These are phyloP conservation scores for Fraxinus excelsior DNA, from an alignment of 257 asterid genomes.

Conservation along the genomic window DNA sequence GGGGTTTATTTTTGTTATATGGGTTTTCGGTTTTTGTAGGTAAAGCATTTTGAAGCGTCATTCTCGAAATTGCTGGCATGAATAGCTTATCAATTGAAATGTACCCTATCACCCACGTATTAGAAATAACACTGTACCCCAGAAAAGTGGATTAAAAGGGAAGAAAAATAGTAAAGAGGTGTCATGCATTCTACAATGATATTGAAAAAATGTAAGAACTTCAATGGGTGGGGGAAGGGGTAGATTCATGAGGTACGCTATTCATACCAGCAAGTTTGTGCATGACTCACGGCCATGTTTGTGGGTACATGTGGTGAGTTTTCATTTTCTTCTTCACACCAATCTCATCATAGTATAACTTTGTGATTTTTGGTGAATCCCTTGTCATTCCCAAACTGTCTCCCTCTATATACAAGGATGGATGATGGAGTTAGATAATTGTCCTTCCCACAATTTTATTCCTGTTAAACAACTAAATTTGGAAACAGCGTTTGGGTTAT, in stretches of 20 bases:
- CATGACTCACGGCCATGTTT: background rate
- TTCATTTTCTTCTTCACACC: background rate
- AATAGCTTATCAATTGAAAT: background rate
- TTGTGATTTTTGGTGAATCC: background rate
- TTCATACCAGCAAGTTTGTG: background rate
- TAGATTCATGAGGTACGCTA: background rate
- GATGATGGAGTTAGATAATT: background rate
- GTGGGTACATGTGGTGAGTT: background rate
- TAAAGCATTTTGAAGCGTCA: slow-evolving; percentile 81
- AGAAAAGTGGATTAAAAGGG: background rate
- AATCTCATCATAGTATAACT: background rate
- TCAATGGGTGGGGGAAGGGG: background rate
- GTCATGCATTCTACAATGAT: background rate
- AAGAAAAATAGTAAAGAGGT: background rate
- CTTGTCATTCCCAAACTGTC: background rate
- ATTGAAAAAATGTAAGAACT: background rate
- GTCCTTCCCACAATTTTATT: background rate
- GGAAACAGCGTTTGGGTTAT: background rate
- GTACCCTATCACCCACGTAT: background rate
- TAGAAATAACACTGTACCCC: background rate
- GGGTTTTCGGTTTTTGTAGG: slow-evolving; percentile 36
- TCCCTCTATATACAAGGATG: background rate
- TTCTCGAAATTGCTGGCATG: background rate
- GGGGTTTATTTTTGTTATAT: background rate
- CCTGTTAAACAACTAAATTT: background rate